Conservation (phyloP, 164 flowering plant genomes). For the Saururus chinensis region DNA sequence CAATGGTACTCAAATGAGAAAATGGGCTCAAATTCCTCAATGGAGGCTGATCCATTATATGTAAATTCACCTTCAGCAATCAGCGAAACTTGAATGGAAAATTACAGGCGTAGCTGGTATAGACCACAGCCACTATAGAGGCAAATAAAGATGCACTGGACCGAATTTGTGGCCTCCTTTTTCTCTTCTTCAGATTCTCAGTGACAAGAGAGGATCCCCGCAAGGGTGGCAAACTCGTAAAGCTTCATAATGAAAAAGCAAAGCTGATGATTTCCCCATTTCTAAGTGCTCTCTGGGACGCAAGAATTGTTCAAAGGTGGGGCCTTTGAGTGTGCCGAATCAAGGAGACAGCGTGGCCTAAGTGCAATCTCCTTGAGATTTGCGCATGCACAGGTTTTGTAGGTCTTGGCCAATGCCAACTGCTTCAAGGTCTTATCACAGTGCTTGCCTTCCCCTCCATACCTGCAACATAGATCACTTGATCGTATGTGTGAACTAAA, state of each 20-base stretch:
- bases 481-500: no score
- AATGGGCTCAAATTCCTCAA: no score
- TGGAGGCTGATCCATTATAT: no score
- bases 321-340: not conserved
- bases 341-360: not conserved
- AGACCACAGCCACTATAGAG: not conserved
- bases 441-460: not conserved
- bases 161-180: not conserved
- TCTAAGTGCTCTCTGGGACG: not conserved
- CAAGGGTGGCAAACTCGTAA: not conserved
- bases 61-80: not conserved
- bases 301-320: not conserved
- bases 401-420: not conserved
- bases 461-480: not conserved
- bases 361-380: not conserved
- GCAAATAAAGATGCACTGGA: not conserved
- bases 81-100: not conserved
- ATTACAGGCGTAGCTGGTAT: not conserved
- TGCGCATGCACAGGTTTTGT: not conserved
- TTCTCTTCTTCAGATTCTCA: not conserved
- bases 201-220: not conserved
- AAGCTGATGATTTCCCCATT: not conserved
- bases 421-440: not conserved
- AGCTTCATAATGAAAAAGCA: not conserved
- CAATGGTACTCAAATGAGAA: no score